Evolutionary conservation across 2,329 filamentous ascomycete genomes (phyloP).

Genomic region (Cladosporium sp.): DNA sequence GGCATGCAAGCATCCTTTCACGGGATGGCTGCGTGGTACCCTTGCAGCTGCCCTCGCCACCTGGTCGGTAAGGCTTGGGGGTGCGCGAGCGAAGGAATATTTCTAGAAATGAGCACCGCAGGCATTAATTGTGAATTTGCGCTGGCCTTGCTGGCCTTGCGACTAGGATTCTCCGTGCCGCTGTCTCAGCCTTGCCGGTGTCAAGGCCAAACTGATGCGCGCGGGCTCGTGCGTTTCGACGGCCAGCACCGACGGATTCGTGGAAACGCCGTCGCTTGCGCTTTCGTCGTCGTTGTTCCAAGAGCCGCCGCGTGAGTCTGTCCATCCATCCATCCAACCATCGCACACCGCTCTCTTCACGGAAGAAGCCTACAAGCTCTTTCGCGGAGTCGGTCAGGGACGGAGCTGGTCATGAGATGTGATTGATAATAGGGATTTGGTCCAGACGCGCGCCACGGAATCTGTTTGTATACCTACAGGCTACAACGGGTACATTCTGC

Average conservation of each 20-base stretch:
- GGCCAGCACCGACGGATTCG: too few relatives aligned
- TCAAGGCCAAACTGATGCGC: constrained; percentile 7
- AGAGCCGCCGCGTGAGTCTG: not conserved
- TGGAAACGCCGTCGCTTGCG: too few relatives aligned
- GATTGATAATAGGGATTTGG: not conserved
- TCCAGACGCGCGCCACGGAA: too few relatives aligned
- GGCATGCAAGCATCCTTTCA: too few relatives aligned
- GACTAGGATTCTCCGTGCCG: not conserved
- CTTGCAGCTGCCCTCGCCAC: too few relatives aligned
- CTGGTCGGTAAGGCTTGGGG: too few relatives aligned
- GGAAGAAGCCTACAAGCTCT: not conserved
- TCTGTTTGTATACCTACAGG: too few relatives aligned
- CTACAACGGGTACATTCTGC: too few relatives aligned
- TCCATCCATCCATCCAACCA: not conserved
- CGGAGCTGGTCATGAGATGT: not conserved
- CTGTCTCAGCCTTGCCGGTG: constrained; percentile 11
- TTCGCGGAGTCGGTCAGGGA: too few relatives aligned
- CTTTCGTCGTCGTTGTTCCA: too few relatives aligned
- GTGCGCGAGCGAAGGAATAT: not conserved
- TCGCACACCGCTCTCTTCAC: constrained; percentile 8
- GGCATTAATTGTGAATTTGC: constrained; percentile 1
- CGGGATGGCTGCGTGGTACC: too few relatives aligned
- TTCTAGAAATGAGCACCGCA: constrained; percentile 12
- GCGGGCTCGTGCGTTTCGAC: not conserved
- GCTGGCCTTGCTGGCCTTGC: not conserved